phyloP scores from a whole-genome alignment of 2,329 filamentous ascomycete species.

The Beauveria rudraprayagi region DNA sequence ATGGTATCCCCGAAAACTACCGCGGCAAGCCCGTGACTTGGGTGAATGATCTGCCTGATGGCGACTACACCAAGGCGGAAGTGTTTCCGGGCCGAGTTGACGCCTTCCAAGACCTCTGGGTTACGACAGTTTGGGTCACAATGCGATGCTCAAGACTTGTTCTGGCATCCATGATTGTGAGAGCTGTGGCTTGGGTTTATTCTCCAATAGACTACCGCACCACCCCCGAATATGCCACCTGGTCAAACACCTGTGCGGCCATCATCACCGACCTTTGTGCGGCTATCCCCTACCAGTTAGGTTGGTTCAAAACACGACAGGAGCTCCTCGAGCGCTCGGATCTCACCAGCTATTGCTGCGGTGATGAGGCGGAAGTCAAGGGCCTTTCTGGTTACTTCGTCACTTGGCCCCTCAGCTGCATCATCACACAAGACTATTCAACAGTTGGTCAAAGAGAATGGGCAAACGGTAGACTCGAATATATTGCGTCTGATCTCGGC shows the following conservation, averaged over 20 bases:
- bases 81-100: slow-evolving; percentile 55
- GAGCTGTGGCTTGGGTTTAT: slow-evolving; percentile 53
- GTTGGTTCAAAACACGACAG: slow-evolving; percentile 44
- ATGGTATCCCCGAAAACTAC: slow-evolving; percentile 41
- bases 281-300: slow-evolving; percentile 53
- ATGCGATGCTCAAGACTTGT: slow-evolving; percentile 45
- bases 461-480: slow-evolving; percentile 44
- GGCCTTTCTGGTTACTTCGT: slow-evolving; percentile 51
- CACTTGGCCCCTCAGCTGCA: slow-evolving; percentile 49
- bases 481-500: slow-evolving; percentile 48
- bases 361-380: slow-evolving; percentile 42
- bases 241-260: slow-evolving; percentile 41
- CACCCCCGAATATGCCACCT: slow-evolving; percentile 52
- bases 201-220: slow-evolving; percentile 54
- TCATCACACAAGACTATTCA: slow-evolving; percentile 48
- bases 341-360: slow-evolving; percentile 40
- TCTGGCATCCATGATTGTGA: slow-evolving; percentile 46
- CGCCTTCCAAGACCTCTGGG: slow-evolving; percentile 50
- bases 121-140: slow-evolving; percentile 51
- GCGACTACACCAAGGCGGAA: slow-evolving; percentile 44
- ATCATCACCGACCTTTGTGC: slow-evolving; percentile 52
- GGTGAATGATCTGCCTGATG: slow-evolving; percentile 45
- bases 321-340: slow-evolving; percentile 32
- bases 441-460: slow-evolving; percentile 51
- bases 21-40: slow-evolving; percentile 45